phyloP scores from a whole-genome alignment of 805 yeast genomes.

The Priceomyces carsonii region DNA sequence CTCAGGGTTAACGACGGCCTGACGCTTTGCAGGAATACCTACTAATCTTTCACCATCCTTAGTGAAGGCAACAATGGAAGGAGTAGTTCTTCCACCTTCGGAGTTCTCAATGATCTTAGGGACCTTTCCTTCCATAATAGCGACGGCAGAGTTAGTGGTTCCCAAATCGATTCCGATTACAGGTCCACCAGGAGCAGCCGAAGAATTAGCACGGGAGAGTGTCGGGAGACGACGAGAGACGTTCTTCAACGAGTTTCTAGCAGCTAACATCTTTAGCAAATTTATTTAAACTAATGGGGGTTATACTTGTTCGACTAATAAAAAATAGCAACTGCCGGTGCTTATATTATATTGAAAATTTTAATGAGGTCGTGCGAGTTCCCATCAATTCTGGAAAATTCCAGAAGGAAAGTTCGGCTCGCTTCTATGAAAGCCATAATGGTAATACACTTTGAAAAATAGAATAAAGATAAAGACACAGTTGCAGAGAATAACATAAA shows the following conservation, averaged over 20 bases:
- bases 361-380: conserved; percentile 5
- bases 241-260: conserved; percentile 40
- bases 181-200: conserved; percentile 43
- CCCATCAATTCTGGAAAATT: conserved; percentile 4
- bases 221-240: conserved; percentile 36
- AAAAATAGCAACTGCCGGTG: conserved; percentile 1
- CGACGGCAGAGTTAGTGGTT: conserved; percentile 89
- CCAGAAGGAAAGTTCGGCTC: too few species aligned
- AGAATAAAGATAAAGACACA: too few species aligned
- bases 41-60: conserved; percentile 88
- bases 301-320: neutral
- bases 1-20: conserved; percentile 91
- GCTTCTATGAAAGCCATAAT: too few species aligned
- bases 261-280: conserved; percentile 36
- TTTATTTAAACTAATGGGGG: neutral
- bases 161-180: conserved; percentile 88
- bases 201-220: conserved; percentile 29
- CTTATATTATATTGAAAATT: conserved; percentile 4
- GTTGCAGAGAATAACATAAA: too few species aligned
- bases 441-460: too few species aligned
- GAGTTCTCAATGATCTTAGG: conserved; percentile 80
- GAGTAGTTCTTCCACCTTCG: conserved; percentile 79
- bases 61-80: conserved; percentile 93
- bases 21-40: conserved; percentile 95
- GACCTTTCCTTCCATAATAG: conserved; percentile 74